Percentiles rank a stretch among this genome's conserved stretches.
phyloP scores from a whole-genome alignment of 2,329 filamentous ascomycete genomes.

The Calonectria pseudoreteaudii region DNA sequence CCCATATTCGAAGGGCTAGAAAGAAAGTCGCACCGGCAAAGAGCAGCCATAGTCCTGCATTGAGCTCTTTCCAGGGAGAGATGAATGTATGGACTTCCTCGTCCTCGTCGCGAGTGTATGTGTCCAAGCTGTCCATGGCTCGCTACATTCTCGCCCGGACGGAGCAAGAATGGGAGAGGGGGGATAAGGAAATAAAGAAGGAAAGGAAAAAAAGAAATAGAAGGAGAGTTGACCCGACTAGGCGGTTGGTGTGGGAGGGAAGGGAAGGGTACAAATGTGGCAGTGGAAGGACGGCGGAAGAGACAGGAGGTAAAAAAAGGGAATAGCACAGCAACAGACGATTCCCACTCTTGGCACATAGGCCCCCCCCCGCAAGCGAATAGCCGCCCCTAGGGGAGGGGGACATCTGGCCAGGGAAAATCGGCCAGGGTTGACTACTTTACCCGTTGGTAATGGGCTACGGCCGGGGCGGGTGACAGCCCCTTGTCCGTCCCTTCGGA shows the following conservation, averaged over 20 bases:
- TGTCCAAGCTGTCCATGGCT: constrained; percentile 30
- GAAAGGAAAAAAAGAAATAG: not conserved
- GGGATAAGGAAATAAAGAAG: not conserved
- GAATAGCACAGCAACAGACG: not conserved
- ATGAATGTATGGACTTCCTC: constrained; percentile 42
- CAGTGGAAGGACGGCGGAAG: not conserved
- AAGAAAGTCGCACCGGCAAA: constrained; percentile 47
- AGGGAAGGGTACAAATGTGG: constrained; percentile 1
- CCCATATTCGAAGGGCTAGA: constrained; percentile 47
- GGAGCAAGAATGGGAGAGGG: not conserved
- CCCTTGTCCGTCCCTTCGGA: constrained; percentile 1
- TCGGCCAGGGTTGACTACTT: not conserved
- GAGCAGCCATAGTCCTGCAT: constrained; percentile 49
- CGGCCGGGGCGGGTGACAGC: constrained; percentile 1
- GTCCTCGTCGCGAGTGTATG: constrained; percentile 39
- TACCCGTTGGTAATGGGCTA: not conserved
- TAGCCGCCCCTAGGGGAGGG: not conserved
- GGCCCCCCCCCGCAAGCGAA: not conserved
- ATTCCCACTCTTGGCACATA: not conserved
- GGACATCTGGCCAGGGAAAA: not conserved
- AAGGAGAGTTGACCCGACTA: not conserved
- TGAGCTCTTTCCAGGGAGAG: constrained; percentile 46
- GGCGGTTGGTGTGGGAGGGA: not conserved
- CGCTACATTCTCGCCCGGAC: constrained; percentile 22
- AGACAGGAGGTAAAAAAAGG: not conserved